phyloP scores from a whole-genome alignment of 1,284 basidiomycete species.

The Malassezia pachydermatis region DNA sequence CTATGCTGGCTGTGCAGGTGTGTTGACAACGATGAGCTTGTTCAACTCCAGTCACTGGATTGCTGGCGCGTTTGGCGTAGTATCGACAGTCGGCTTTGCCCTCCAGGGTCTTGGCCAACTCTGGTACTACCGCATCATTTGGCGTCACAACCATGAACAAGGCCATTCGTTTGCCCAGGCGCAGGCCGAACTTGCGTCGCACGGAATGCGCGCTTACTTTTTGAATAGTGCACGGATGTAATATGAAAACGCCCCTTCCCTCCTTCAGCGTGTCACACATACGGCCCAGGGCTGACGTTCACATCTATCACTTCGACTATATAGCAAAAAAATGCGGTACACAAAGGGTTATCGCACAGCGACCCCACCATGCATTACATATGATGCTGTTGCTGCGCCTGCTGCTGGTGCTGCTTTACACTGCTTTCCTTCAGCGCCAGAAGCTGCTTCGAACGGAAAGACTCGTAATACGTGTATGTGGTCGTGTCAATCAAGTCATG shows the following conservation, averaged over 20 bases:
- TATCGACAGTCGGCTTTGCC: constrained; percentile 77
- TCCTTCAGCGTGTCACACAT: no score
- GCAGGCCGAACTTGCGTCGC: constrained; percentile 69
- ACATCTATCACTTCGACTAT: no score
- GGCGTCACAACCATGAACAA: constrained; percentile 63
- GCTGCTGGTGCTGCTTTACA: constrained; percentile 40
- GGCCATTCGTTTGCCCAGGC: constrained; percentile 55
- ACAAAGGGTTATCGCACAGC: no score
- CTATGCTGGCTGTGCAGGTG: constrained; percentile 80
- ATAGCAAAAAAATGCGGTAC: no score
- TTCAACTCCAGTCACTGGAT: constrained; percentile 23
- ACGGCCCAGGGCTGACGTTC: no score
- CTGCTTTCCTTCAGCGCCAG: constrained; percentile 72
- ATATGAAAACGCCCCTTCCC: no score
- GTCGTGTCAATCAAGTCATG: constrained; percentile 99
- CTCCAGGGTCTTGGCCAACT: constrained; percentile 70
- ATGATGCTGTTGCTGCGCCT: constrained; percentile 18
- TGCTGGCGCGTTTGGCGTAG: constrained; percentile 56
- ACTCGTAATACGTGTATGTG: constrained; percentile 97
- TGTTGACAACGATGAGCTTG: constrained; percentile 75
- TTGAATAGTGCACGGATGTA: constrained; percentile 8
- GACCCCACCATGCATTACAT: no score
- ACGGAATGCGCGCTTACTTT: constrained; percentile 78
- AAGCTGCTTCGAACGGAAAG: constrained; percentile 94
- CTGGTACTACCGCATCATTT: constrained; percentile 74